Conservation (phyloP, 2,329 filamentous ascomycete species). For the Colletotrichum graminicola region DNA sequence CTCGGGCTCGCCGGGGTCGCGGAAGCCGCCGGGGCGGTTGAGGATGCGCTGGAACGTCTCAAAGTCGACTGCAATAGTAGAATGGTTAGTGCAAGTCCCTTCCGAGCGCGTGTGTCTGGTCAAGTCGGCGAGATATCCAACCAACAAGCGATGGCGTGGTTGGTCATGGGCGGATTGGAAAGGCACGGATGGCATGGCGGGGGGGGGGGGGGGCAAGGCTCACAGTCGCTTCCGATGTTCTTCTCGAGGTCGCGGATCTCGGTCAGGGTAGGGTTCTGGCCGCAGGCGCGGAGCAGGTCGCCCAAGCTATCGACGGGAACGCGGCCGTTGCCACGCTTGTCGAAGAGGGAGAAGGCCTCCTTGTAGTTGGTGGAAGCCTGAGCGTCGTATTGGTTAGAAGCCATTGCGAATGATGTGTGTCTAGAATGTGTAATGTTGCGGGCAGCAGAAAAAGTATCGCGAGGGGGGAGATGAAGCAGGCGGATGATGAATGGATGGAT, state of each 20-base stretch:
- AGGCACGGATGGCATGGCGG: background rate
- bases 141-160: background rate
- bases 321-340: constrained; percentile 97
- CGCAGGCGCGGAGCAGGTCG: constrained; percentile 94
- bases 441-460: constrained; percentile 4
- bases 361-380: constrained; percentile 98
- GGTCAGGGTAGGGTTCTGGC: constrained; percentile 94
- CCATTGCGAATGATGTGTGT: constrained; percentile 51
- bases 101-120: background rate
- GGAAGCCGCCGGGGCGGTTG: constrained; percentile 97
- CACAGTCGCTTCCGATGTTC: constrained; percentile 90
- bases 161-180: background rate
- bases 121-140: background rate
- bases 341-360: constrained; percentile 99
- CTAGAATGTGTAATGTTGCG: constrained; percentile 6
- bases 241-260: constrained; percentile 96
- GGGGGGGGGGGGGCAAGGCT: too few relatives aligned
- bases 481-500: background rate
- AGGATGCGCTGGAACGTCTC: constrained; percentile 97
- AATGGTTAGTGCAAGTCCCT: background rate
- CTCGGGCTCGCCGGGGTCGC: constrained; percentile 96
- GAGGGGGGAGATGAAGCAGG: background rate
- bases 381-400: constrained; percentile 65
- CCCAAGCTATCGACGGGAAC: constrained; percentile 89
- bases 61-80: constrained; percentile 82